Conservation (phyloP, 2,329 filamentous ascomycete genomes). For the Fonsecaea erecta region DNA sequence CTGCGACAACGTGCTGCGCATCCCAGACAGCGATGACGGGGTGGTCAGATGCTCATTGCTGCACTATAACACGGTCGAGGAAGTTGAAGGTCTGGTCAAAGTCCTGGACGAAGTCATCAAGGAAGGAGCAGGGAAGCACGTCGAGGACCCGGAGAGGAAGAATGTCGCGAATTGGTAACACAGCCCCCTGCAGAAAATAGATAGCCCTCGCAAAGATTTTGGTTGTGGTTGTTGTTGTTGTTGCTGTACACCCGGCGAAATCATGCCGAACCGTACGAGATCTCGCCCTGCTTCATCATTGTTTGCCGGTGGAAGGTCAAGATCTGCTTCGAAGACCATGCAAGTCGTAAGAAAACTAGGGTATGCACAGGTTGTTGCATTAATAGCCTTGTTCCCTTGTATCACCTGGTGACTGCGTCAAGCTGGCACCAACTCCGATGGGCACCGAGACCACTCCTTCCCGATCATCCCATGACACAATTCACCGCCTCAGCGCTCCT, state of each 20-base stretch:
- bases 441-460: too few species aligned
- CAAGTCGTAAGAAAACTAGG: background rate
- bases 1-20: conserved; percentile 61
- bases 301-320: background rate
- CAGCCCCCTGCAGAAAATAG: background rate
- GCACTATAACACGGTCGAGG: conserved; percentile 68
- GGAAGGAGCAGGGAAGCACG: conserved; percentile 31
- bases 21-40: conserved; percentile 62
- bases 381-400: too few species aligned
- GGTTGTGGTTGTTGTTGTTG: background rate
- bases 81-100: conserved; percentile 37
- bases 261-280: background rate
- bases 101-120: conserved; percentile 38
- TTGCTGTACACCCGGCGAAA: too few species aligned
- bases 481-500: too few species aligned
- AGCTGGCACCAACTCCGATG: too few species aligned
- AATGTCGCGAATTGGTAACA: conserved; percentile 32
- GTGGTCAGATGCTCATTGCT: conserved; percentile 72
- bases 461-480: too few species aligned
- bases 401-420: too few species aligned
- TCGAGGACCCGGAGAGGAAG: conserved; percentile 29
- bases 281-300: background rate
- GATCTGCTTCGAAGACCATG: background rate
- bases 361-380: background rate
- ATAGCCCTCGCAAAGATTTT: background rate